Evolutionary conservation across 805 yeast genomes (phyloP).

Genomic region (Pichia thaimueangensis): DNA sequence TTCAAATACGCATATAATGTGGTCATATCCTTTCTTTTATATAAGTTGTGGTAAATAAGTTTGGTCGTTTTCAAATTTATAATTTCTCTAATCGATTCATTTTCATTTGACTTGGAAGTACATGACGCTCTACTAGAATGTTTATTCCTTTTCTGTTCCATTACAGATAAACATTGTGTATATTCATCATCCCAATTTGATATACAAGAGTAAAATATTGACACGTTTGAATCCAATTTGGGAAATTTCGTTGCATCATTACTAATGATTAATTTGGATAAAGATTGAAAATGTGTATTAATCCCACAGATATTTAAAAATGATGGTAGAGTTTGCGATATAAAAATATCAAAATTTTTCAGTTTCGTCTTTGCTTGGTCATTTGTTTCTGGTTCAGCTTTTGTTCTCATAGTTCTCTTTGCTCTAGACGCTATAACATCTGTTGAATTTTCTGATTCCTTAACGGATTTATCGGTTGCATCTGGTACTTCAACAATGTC

Average conservation of each 20-base stretch:
- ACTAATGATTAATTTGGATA: conserved; percentile 29
- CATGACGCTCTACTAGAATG: not conserved
- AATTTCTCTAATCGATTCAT: conserved; percentile 28
- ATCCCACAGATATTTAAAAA: conserved; percentile 27
- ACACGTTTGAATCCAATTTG: conserved; percentile 1
- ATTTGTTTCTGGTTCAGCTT: conserved; percentile 15
- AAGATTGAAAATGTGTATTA: conserved; percentile 36
- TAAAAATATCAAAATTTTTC: conserved; percentile 8
- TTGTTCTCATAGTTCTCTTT: conserved; percentile 16
- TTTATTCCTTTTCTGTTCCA: conserved; percentile 9
- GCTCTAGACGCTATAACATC: conserved; percentile 11
- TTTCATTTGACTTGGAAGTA: conserved; percentile 8
- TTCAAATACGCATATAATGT: conserved; percentile 15
- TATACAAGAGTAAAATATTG: conserved; percentile 13
- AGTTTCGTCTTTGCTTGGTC: conserved; percentile 3
- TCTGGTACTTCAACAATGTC: not conserved
- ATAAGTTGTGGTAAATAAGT: conserved; percentile 7
- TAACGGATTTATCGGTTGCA: not conserved
- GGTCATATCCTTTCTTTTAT: conserved; percentile 19
- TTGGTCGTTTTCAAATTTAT: conserved; percentile 16
- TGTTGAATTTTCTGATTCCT: not conserved
- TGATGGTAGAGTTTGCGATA: conserved; percentile 13
- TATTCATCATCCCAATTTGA: conserved; percentile 19
- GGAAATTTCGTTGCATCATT: not conserved
- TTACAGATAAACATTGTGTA: conserved; percentile 21